Percentiles rank a stretch among this genome's conserved stretches.
phyloP scores from a whole-genome alignment of 208 protist species.

The Jaenimonas drosophilae region DNA sequence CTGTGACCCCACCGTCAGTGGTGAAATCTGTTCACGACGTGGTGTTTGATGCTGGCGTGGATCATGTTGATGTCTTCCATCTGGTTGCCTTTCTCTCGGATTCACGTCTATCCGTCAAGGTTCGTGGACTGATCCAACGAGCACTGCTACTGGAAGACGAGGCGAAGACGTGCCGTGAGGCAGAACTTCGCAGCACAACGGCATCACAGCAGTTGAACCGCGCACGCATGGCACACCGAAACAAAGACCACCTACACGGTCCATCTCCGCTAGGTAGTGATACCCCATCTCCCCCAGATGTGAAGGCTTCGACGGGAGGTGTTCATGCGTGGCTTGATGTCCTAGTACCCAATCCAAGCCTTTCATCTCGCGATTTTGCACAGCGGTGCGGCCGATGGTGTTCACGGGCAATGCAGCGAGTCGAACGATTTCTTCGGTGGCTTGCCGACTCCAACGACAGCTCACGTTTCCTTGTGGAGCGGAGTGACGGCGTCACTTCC shows the following conservation, averaged over 20 bases:
- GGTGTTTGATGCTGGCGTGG: slow-evolving; percentile 66
- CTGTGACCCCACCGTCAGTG: too few species aligned
- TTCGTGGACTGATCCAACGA: slow-evolving; percentile 51
- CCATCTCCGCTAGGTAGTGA: too few species aligned
- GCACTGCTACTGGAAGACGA: slow-evolving; percentile 6
- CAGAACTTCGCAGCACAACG: too few species aligned
- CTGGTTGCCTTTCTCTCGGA: slow-evolving; percentile 48
- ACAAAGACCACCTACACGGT: too few species aligned
- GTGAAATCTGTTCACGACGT: slow-evolving; percentile 33
- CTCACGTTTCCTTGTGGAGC: slow-evolving; percentile 13
- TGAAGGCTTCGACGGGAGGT: too few species aligned
- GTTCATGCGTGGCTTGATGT: too few species aligned
- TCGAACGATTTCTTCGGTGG: slow-evolving; percentile 24
- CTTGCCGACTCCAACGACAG: slow-evolving; percentile 17
- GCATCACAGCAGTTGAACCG: too few species aligned
- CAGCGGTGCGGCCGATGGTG: too few species aligned
- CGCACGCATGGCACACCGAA: too few species aligned
- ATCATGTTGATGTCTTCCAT: slow-evolving; percentile 55
- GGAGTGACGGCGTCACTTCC: not conserved
- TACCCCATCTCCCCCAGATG: too few species aligned
- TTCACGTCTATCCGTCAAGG: slow-evolving; percentile 50
- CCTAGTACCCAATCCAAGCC: too few species aligned
- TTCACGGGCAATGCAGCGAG: slow-evolving; percentile 13
- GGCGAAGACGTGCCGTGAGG: not conserved
- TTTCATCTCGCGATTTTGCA: too few species aligned